A percentile compares a stretch with the other conserved stretches of the same genome.
phyloP scores from a whole-genome alignment of 2,329 filamentous ascomycete genomes.

The Endothia cerciana region DNA sequence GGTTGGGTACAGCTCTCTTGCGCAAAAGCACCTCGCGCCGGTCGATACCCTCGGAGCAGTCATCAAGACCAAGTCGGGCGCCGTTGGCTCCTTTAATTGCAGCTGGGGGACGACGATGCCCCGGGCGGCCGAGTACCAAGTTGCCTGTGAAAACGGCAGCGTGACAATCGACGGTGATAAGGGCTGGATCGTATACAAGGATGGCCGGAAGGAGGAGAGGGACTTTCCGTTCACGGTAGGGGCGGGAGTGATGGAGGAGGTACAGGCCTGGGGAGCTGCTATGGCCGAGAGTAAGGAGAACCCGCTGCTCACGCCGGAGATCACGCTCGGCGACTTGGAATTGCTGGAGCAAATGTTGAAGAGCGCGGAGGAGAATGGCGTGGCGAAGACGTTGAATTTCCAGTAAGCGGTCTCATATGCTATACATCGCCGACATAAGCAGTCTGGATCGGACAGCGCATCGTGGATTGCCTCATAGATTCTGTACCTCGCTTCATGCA shows the following conservation, averaged over 20 bases:
- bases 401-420: conserved; percentile 34
- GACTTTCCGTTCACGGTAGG: conserved; percentile 26
- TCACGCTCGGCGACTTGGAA: conserved; percentile 65
- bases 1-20: conserved; percentile 57
- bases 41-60: conserved; percentile 67
- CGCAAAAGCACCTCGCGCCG: conserved; percentile 60
- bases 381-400: conserved; percentile 44
- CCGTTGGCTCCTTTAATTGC: conserved; percentile 59
- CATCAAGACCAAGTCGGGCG: conserved; percentile 56
- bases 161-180: conserved; percentile 53
- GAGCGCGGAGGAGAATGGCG: conserved; percentile 50
- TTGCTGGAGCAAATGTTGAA: conserved; percentile 57
- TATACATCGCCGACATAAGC: neutral
- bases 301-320: conserved; percentile 56
- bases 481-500: no score
- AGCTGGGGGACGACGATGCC: conserved; percentile 58
- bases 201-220: conserved; percentile 34
- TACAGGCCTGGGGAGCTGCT: conserved; percentile 62
- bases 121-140: conserved; percentile 55
- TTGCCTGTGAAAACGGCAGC: conserved; percentile 61
- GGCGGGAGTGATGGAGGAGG: conserved; percentile 61
- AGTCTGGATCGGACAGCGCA: neutral
- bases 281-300: conserved; percentile 53
- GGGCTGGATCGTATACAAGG: conserved; percentile 30
- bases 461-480: neutral